Evolutionary conservation across 345 rosid genomes (phyloP).

Genomic region (Eucalyptus sideroxylon): DNA sequence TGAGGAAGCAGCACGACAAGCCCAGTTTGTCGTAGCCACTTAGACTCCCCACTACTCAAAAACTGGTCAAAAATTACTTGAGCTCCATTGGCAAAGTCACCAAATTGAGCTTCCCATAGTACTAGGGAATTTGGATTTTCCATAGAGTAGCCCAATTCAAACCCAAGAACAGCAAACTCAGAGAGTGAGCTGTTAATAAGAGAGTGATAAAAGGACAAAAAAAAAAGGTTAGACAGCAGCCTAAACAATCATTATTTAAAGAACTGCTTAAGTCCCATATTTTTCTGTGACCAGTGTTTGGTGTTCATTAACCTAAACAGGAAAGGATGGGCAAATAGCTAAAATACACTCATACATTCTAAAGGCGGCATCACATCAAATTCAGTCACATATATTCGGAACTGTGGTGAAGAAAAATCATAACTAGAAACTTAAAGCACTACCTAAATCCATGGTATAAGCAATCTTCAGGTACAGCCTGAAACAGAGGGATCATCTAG

Average conservation of each 20-base stretch:
- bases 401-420: not conserved
- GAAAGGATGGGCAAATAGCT: not conserved
- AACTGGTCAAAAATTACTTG: conserved; percentile 11
- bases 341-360: not conserved
- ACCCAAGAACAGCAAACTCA: conserved; percentile 11
- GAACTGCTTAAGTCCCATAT: not conserved
- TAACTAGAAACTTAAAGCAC: not conserved
- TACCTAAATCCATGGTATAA: not conserved
- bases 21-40: conserved; percentile 12
- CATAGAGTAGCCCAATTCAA: conserved; percentile 13
- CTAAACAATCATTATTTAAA: not conserved
- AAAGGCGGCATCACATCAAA: not conserved
- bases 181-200: conserved; percentile 1
- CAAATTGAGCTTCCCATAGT: conserved; percentile 10
- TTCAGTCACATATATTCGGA: not conserved
- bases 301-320: not conserved
- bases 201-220: not conserved
- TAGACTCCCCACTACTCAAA: conserved; percentile 6
- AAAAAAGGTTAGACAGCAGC: not conserved
- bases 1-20: conserved; percentile 9
- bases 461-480: not conserved
- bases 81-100: conserved; percentile 11
- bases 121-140: conserved; percentile 9
- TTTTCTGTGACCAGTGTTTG: not conserved
- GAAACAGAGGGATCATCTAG: not conserved